Percentiles rank a stretch among this genome's conserved stretches.
Evolutionary conservation across 148 eudicot species (phyloP).

Genomic region (Beta vulgaris): DNA sequence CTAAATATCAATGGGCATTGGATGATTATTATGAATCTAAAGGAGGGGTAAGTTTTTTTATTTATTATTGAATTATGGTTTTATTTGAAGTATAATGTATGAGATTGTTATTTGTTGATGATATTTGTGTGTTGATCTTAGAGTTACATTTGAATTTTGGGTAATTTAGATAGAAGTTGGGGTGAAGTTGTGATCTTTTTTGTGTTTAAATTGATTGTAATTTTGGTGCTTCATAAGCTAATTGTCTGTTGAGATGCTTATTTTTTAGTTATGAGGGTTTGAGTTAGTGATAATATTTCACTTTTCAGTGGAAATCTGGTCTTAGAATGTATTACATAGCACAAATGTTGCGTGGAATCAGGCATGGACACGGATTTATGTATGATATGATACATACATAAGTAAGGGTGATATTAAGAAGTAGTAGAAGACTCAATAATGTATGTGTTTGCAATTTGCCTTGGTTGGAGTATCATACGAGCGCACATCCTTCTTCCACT

Average conservation of each 20-base stretch:
- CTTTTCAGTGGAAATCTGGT: no score
- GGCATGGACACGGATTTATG: background rate
- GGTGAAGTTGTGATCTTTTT: background rate
- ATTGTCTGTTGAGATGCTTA: background rate
- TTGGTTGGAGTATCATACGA: background rate
- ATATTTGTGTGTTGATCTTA: background rate
- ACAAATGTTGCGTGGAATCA: background rate
- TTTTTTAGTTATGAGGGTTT: no score
- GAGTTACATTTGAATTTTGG: no score
- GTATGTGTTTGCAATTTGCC: background rate
- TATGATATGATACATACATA: background rate
- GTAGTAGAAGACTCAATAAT: background rate
- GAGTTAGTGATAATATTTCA: no score
- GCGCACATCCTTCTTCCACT: background rate
- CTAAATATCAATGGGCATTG: slow-evolving; percentile 98
- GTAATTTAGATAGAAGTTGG: background rate
- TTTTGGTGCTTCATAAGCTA: background rate
- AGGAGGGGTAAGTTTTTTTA: slow-evolving; percentile 50
- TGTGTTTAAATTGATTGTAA: background rate
- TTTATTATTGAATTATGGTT: background rate
- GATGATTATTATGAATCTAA: slow-evolving; percentile 81
- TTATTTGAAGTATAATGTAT: no score
- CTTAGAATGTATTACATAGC: background rate
- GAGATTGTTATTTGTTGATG: background rate
- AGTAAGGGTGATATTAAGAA: background rate